These are phyloP conservation scores for Torrubiellomyces zombiae DNA, from an alignment of 2,329 filamentous ascomycete genomes.

Conservation along the genomic window DNA sequence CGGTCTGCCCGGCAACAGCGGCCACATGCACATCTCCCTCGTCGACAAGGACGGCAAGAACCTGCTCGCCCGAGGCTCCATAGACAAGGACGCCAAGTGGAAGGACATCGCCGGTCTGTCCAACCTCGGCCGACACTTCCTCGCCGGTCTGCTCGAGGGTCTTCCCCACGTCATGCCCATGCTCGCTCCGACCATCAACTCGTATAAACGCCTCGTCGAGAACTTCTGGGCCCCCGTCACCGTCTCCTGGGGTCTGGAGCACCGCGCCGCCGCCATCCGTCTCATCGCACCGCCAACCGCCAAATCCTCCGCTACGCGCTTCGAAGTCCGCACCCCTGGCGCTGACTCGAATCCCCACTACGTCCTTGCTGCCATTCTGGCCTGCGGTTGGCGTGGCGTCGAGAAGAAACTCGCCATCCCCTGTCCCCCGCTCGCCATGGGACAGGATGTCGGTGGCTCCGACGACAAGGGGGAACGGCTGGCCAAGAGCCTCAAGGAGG, in stretches of 20 bases:
- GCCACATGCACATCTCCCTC: slow-evolving; percentile 88
- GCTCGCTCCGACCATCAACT: slow-evolving; percentile 88
- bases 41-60: slow-evolving; percentile 70
- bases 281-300: slow-evolving; percentile 78
- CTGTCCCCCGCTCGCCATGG: slow-evolving; percentile 68
- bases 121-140: slow-evolving; percentile 79
- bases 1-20: slow-evolving; percentile 83
- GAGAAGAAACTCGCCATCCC: slow-evolving; percentile 80
- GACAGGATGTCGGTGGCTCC: slow-evolving; percentile 60
- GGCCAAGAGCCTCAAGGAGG: slow-evolving; percentile 74
- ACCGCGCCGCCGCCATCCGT: slow-evolving; percentile 80
- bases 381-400: slow-evolving; percentile 76
- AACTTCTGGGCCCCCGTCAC: slow-evolving; percentile 99
- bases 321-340: slow-evolving; percentile 87
- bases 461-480: slow-evolving; percentile 59
- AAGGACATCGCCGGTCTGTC: slow-evolving; percentile 66
- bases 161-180: slow-evolving; percentile 93
- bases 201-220: slow-evolving; percentile 93
- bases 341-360: slow-evolving; percentile 84
- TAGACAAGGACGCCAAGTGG: slow-evolving; percentile 56
- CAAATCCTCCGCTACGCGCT: slow-evolving; percentile 71
- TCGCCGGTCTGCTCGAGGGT: slow-evolving; percentile 77
- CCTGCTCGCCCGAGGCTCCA: slow-evolving; percentile 56
- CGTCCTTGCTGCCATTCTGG: slow-evolving; percentile 74
- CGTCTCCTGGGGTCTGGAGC: slow-evolving; percentile 91